Conservation (phyloP, 331 rosid species). For the Spiraea crenata region DNA sequence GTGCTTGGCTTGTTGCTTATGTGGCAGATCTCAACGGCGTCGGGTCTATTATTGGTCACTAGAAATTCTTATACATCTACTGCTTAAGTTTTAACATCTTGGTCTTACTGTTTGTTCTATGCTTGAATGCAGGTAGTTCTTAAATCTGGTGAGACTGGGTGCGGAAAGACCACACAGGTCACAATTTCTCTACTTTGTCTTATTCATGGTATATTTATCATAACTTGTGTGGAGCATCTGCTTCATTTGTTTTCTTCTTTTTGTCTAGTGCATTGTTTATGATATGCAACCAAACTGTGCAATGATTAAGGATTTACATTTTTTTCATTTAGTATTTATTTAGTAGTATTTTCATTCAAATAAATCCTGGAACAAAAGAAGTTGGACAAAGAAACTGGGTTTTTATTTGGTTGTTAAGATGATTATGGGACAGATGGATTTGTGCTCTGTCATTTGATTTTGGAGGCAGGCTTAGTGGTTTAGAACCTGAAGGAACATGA, state of each 20-base stretch:
- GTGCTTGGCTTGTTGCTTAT: conserved; percentile 15
- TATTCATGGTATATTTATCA: conserved; percentile 34
- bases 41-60: background rate
- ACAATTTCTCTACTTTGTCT: conserved; percentile 43
- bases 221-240: conserved; percentile 1
- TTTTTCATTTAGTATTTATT: too few relatives aligned
- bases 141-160: conserved; percentile 87
- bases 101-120: conserved; percentile 31
- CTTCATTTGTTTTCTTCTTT: too few relatives aligned
- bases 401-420: too few relatives aligned
- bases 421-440: too few relatives aligned
- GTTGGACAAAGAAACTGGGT: too few relatives aligned
- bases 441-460: too few relatives aligned
- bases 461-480: background rate
- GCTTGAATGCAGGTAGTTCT: conserved; percentile 87
- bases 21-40: conserved; percentile 20
- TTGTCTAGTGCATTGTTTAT: too few relatives aligned
- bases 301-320: too few relatives aligned
- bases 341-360: too few relatives aligned
- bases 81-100: conserved; percentile 11
- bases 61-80: background rate
- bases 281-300: too few relatives aligned
- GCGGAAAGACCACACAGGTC: conserved; percentile 99
- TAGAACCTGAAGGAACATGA: background rate
- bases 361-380: too few relatives aligned